Conservation (phyloP, 495 filamentous ascomycete species). For the Annulohypoxylon maeteangense region DNA sequence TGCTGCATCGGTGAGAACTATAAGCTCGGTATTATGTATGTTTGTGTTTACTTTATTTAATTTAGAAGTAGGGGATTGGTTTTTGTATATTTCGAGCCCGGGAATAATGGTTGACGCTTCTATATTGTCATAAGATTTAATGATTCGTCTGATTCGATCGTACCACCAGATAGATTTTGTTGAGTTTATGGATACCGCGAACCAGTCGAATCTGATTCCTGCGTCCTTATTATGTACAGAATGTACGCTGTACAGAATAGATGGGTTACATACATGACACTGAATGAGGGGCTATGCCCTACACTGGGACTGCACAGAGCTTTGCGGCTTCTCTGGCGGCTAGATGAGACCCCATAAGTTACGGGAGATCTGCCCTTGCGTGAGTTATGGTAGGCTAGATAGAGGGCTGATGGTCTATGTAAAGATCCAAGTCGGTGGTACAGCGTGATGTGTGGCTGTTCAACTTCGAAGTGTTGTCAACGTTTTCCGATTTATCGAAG, state of each 20-base stretch:
- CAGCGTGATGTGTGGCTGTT: neutral
- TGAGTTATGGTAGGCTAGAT: neutral
- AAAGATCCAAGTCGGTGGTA: slow-evolving; percentile 3
- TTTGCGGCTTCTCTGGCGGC: slow-evolving; percentile 1
- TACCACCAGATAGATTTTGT: neutral
- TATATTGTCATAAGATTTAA: slow-evolving; percentile 15
- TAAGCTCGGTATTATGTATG: slow-evolving; percentile 22
- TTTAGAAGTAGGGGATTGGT: slow-evolving; percentile 8
- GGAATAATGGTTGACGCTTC: slow-evolving; percentile 9
- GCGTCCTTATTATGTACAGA: neutral
- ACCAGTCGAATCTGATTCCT: neutral
- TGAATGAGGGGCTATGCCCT: slow-evolving; percentile 27
- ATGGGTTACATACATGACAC: slow-evolving; percentile 27
- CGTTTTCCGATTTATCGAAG: neutral
- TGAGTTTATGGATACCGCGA: slow-evolving; percentile 3
- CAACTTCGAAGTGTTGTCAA: neutral
- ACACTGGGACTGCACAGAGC: slow-evolving; percentile 19
- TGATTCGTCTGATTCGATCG: neutral
- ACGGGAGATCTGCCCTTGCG: neutral
- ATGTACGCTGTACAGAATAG: neutral
- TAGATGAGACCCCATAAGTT: neutral
- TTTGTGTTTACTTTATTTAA: neutral
- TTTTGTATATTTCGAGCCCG: neutral
- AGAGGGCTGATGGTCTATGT: slow-evolving; percentile 10
- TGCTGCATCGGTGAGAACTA: slow-evolving; percentile 19